phyloP scores from a whole-genome alignment of 129 eudicot species.

The Solidago caesia region DNA sequence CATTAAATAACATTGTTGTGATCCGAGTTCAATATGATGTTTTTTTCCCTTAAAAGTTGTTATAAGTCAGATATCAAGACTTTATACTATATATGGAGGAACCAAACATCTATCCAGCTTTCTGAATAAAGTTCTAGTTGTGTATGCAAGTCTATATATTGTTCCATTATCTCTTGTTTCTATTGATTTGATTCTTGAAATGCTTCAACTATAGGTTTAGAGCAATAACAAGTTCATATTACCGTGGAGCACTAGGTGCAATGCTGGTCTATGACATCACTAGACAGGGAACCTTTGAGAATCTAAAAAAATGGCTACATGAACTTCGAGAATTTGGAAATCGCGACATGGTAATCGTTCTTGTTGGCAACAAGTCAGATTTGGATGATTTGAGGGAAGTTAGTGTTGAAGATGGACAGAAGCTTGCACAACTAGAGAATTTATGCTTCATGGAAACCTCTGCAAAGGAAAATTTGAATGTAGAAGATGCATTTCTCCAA shows the following conservation, averaged over 20 bases:
- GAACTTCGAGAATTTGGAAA: constrained; percentile 62
- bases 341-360: constrained; percentile 64
- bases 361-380: constrained; percentile 77
- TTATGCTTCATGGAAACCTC: constrained; percentile 75
- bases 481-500: constrained; percentile 73
- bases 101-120: no score
- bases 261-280: constrained; percentile 77
- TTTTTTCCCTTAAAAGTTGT: no score
- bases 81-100: no score
- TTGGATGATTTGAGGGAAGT: constrained; percentile 58
- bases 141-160: no score
- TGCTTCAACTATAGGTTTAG: constrained; percentile 43
- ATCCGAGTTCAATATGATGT: no score
- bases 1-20: not conserved
- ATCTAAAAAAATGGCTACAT: constrained; percentile 60
- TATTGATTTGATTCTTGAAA: not conserved
- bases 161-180: not conserved
- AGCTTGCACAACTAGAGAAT: constrained; percentile 64
- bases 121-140: no score
- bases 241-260: constrained; percentile 80
- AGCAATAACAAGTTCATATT: constrained; percentile 86
- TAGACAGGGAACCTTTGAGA: constrained; percentile 55
- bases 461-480: constrained; percentile 67
- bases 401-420: constrained; percentile 58
- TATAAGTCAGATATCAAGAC: no score